These are phyloP conservation scores for Coniferiporia sulphurascens DNA, from an alignment of 1,284 basidiomycete species.

Conservation along the genomic window DNA sequence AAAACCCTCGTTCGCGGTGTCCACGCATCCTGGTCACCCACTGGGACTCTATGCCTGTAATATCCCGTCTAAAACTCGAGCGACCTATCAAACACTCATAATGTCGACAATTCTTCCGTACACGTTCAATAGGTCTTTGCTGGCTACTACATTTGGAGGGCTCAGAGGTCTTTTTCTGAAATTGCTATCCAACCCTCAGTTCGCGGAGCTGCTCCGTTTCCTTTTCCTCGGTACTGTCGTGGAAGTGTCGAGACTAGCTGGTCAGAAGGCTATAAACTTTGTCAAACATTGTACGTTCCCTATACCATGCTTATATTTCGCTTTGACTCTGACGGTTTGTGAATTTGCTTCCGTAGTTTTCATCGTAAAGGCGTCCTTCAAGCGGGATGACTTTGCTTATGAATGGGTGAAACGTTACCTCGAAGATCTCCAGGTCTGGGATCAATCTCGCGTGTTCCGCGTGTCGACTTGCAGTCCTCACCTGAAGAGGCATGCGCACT, in stretches of 20 bases:
- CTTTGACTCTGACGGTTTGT: not conserved
- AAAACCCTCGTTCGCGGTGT: no score
- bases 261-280: constrained; percentile 11
- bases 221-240: constrained; percentile 14
- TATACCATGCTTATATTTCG: not conserved
- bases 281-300: constrained; percentile 5
- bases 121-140: not conserved
- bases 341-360: constrained; percentile 7
- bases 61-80: no score
- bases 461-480: constrained; percentile 12
- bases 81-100: no score
- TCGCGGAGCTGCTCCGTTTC: constrained; percentile 13
- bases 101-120: not conserved
- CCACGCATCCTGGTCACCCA: no score
- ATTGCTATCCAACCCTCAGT: constrained; percentile 8
- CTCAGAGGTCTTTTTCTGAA: constrained; percentile 4
- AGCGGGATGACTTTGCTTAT: constrained; percentile 12
- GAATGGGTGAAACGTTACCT: constrained; percentile 17
- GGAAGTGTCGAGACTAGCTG: constrained; percentile 1
- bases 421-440: constrained; percentile 11
- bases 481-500: not conserved
- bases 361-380: constrained; percentile 14
- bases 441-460: constrained; percentile 15
- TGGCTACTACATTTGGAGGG: not conserved
- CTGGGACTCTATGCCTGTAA: no score